Conservation (phyloP, 441 rosid species). For the Mallotus japonicus region DNA sequence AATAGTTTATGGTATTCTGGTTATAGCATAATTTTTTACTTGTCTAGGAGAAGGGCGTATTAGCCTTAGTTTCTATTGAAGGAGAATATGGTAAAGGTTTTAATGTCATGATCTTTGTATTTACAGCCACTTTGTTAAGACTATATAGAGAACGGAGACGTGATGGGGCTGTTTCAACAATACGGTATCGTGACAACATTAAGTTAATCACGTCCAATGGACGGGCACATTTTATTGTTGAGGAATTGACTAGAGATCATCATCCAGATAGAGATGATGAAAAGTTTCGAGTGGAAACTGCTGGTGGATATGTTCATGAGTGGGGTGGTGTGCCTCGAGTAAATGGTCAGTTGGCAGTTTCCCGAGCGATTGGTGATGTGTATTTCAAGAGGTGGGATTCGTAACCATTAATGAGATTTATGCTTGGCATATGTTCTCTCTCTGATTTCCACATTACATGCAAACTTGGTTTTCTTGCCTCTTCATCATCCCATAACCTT, state of each 20-base stretch:
- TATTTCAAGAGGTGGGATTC: conserved; percentile 56
- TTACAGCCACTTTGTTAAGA: conserved; percentile 72
- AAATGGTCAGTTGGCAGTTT: conserved; percentile 87
- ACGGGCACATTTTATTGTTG: conserved; percentile 48
- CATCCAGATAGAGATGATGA: conserved; percentile 94
- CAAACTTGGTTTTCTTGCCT: conserved; percentile 8
- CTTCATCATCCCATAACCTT: conserved; percentile 1
- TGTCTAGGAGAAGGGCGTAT: conserved; percentile 12
- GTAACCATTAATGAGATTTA: conserved; percentile 1
- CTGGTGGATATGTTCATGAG: conserved; percentile 84
- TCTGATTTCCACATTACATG: background rate
- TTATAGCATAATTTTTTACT: conserved; percentile 2
- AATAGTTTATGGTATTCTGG: background rate
- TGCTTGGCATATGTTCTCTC: background rate
- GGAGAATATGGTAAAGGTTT: conserved; percentile 14
- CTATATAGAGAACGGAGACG: conserved; percentile 68
- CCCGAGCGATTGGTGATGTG: conserved; percentile 90
- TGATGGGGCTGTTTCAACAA: conserved; percentile 44
- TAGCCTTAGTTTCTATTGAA: background rate
- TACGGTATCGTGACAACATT: conserved; percentile 39
- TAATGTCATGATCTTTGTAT: conserved; percentile 27
- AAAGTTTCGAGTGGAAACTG: conserved; percentile 77
- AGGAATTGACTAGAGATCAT: conserved; percentile 84
- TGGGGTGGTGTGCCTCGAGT: conserved; percentile 83
- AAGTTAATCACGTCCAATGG: conserved; percentile 50